Conservation (phyloP, 495 filamentous ascomycete species). For the Viridothelium virens region DNA sequence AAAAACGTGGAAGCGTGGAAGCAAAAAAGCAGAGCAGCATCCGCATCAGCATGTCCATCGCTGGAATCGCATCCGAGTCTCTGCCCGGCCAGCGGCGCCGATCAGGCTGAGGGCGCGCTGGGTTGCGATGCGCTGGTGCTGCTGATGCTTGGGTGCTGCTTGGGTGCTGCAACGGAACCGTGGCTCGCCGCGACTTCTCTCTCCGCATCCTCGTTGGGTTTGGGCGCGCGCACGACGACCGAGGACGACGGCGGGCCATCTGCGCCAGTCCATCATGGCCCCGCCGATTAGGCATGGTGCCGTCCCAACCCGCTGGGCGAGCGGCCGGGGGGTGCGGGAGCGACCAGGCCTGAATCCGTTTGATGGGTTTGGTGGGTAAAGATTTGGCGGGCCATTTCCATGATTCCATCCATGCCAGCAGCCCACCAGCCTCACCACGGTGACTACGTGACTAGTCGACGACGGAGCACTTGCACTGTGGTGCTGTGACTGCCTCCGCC, state of each 20-base stretch:
- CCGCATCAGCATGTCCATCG: not conserved
- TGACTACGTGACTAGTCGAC: too few species aligned
- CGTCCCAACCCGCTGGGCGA: not conserved
- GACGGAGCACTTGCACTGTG: too few species aligned
- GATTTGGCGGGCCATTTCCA: too few species aligned
- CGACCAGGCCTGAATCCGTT: slow-evolving; percentile 6
- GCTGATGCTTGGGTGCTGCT: too few species aligned
- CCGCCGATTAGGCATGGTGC: not conserved
- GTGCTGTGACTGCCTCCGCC: not conserved
- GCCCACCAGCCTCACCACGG: too few species aligned
- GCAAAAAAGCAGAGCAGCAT: not conserved
- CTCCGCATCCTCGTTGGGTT: slow-evolving; percentile 7
- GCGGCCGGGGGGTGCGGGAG: not conserved
- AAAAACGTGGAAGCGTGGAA: too few species aligned
- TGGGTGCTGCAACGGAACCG: not conserved
- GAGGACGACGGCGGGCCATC: slow-evolving; percentile 10
- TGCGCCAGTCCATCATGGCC: slow-evolving; percentile 8
- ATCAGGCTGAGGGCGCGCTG: not conserved
- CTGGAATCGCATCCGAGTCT: not conserved
- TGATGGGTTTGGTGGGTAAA: not conserved
- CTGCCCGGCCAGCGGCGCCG: not conserved
- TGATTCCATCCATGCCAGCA: too few species aligned
- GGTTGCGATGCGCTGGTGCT: not conserved
- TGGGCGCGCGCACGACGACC: slow-evolving; percentile 1
- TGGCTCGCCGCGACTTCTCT: not conserved